Conservation (phyloP, 1,139 yeast genomes). For the Geotrichum klebahnii region DNA sequence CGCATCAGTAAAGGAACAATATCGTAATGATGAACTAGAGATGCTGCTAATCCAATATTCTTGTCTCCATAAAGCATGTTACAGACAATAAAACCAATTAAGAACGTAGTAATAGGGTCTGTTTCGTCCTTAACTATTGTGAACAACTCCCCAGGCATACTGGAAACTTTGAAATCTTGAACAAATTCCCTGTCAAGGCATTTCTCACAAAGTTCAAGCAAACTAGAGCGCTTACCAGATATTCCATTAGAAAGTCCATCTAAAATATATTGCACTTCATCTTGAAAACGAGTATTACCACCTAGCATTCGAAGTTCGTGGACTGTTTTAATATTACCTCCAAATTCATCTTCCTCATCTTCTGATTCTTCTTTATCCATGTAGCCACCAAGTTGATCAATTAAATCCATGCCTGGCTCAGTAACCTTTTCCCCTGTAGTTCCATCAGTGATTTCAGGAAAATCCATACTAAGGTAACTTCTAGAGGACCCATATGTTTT, state of each 20-base stretch:
- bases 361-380: conserved; percentile 20
- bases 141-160: conserved; percentile 25
- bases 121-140: conserved; percentile 17
- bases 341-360: conserved; percentile 17
- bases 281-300: conserved; percentile 35
- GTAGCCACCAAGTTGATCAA: conserved; percentile 15
- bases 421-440: background rate
- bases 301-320: conserved; percentile 43
- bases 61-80: conserved; percentile 18
- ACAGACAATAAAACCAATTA: conserved; percentile 21
- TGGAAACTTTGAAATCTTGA: conserved; percentile 24
- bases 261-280: conserved; percentile 40
- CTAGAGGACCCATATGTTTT: conserved; percentile 18
- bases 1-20: conserved; percentile 23
- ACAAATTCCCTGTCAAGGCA: conserved; percentile 32
- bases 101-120: conserved; percentile 19
- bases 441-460: background rate
- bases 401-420: conserved; percentile 11
- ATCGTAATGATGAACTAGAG: conserved; percentile 17
- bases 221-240: conserved; percentile 24
- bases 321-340: conserved; percentile 26
- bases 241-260: conserved; percentile 37
- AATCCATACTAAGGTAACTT: conserved; percentile 16
- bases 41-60: conserved; percentile 23
- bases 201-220: conserved; percentile 35